These are phyloP conservation scores for Dovyalis caffra DNA, from an alignment of 345 rosid genomes.

Conservation along the genomic window DNA sequence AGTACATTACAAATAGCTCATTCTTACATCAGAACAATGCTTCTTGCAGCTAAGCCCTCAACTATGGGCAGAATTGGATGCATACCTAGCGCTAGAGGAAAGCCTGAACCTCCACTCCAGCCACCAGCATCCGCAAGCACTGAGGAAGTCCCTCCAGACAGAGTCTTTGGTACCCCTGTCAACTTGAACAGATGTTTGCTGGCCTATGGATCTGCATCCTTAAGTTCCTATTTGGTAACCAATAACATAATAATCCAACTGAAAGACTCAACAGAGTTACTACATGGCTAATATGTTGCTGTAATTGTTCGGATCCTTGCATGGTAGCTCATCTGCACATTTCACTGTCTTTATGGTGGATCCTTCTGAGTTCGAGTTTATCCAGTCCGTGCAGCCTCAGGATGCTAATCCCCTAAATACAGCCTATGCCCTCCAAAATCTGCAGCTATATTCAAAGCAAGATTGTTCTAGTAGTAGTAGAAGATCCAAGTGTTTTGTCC, in stretches of 20 bases:
- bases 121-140: not conserved
- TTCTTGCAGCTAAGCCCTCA: conserved; percentile 1
- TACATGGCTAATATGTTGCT: not conserved
- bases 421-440: not conserved
- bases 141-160: not conserved
- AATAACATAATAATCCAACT: too few relatives aligned
- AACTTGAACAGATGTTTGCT: not conserved
- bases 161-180: not conserved
- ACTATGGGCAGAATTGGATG: not conserved
- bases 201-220: not conserved
- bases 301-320: not conserved
- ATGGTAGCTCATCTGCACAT: not conserved
- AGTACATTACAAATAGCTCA: too few relatives aligned
- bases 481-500: not conserved
- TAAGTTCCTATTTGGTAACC: not conserved
- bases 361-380: not conserved
- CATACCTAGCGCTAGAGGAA: not conserved
- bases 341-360: not conserved
- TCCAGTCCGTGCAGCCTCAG: not conserved
- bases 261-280: not conserved
- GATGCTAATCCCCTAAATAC: not conserved
- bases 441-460: not conserved
- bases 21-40: not conserved
- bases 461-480: not conserved
- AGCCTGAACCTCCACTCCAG: not conserved